Conservation (phyloP, 257 asterid species). For the Solanum ossicruentum region DNA sequence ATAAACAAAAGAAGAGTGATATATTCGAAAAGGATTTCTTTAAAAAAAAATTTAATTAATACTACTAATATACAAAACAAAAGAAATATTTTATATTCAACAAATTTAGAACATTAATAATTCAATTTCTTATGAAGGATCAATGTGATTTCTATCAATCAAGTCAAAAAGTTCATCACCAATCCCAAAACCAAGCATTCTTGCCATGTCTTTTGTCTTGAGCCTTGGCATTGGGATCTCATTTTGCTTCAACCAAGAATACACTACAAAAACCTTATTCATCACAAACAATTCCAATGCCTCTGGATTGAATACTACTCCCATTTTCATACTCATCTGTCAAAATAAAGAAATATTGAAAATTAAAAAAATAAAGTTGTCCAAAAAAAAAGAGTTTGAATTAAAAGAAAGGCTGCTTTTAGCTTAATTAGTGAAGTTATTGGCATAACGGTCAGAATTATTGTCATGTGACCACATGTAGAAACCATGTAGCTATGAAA, state of each 20-base stretch:
- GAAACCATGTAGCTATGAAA: neutral
- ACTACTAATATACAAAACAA: neutral
- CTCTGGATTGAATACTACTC: conserved; percentile 84
- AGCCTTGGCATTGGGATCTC: conserved; percentile 44
- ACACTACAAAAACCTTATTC: conserved; percentile 59
- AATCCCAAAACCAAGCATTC: conserved; percentile 82
- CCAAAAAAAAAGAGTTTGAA: neutral
- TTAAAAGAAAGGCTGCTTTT: neutral
- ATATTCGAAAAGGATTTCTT: too few relatives aligned
- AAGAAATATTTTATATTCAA: neutral
- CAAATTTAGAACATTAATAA: neutral
- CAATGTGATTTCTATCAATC: conserved; percentile 26
- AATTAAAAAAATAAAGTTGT: too few relatives aligned
- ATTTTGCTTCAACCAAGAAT: conserved; percentile 63
- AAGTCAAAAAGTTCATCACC: conserved; percentile 79
- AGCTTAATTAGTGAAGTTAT: neutral
- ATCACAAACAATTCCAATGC: conserved; percentile 70
- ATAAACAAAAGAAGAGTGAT: too few relatives aligned
- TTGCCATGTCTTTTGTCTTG: conserved; percentile 84
- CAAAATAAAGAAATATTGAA: neutral
- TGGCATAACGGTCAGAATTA: neutral
- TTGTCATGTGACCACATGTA: neutral
- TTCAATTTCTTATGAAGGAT: neutral
- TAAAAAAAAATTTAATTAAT: too few relatives aligned
- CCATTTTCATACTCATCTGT: conserved; percentile 74